Percentiles rank a stretch among this genome's conserved stretches.
phyloP scores from a whole-genome alignment of 768 basidiomycete genomes.

The Auricularia sp. region DNA sequence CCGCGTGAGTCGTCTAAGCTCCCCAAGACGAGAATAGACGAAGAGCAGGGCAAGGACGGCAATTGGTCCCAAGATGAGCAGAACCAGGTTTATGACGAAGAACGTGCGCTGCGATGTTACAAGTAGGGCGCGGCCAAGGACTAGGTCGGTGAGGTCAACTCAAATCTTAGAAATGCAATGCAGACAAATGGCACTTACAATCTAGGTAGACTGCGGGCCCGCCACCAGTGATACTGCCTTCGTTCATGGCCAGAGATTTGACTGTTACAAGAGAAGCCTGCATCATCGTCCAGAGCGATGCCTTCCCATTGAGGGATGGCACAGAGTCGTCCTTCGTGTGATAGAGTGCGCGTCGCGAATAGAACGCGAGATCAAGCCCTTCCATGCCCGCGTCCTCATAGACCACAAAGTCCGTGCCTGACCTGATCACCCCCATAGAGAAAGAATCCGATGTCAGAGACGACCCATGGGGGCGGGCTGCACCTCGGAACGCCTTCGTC shows the following conservation, averaged over 20 bases:
- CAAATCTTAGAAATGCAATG: not conserved
- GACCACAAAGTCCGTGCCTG: slow-evolving; percentile 63
- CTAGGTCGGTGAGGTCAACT: slow-evolving; percentile 24
- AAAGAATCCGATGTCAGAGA: slow-evolving; percentile 63
- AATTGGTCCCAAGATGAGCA: slow-evolving; percentile 56
- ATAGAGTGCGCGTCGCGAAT: slow-evolving; percentile 60
- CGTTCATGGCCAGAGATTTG: slow-evolving; percentile 39
- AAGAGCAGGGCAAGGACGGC: slow-evolving; percentile 35
- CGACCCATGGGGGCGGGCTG: slow-evolving; percentile 63
- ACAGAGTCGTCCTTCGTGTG: slow-evolving; percentile 69
- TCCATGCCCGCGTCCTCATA: slow-evolving; percentile 48
- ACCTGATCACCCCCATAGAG: slow-evolving; percentile 50
- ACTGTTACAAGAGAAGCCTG: slow-evolving; percentile 51
- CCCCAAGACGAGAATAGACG: slow-evolving; percentile 10
- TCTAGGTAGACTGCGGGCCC: slow-evolving; percentile 59
- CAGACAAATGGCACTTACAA: slow-evolving; percentile 31
- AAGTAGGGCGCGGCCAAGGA: slow-evolving; percentile 46
- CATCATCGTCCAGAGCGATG: slow-evolving; percentile 71
- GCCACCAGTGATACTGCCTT: slow-evolving; percentile 13
- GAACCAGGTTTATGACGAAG: slow-evolving; percentile 45
- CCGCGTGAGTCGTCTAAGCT: slow-evolving; percentile 5
- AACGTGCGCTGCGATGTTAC: slow-evolving; percentile 43
- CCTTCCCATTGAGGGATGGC: slow-evolving; percentile 43
- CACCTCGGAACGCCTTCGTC: slow-evolving; percentile 42
- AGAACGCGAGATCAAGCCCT: slow-evolving; percentile 74